Percentiles rank a stretch among this genome's conserved stretches.
phyloP scores from a whole-genome alignment of 306 rosid genomes.

The Prunus padus region DNA sequence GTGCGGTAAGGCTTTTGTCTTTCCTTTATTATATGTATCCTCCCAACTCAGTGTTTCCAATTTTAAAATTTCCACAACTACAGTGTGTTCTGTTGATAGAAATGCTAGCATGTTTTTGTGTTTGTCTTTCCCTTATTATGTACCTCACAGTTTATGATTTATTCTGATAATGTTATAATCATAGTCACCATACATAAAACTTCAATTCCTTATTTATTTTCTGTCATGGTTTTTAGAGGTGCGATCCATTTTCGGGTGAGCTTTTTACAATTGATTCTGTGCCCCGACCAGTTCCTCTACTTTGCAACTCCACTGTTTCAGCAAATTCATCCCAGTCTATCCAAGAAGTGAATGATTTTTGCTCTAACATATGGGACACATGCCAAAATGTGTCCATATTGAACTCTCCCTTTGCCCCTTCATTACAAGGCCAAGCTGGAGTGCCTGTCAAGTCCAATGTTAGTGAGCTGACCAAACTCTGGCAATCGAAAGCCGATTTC shows the following conservation, averaged over 20 bases:
- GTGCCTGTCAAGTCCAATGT: constrained; percentile 39
- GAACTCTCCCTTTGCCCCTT: constrained; percentile 85
- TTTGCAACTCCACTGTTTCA: constrained; percentile 71
- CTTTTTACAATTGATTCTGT: constrained; percentile 53
- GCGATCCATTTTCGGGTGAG: constrained; percentile 87
- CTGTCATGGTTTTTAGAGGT: constrained; percentile 46
- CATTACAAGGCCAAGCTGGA: constrained; percentile 61
- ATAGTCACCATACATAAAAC: not conserved
- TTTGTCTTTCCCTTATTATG: not conserved
- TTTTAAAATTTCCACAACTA: not conserved
- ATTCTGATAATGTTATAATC: not conserved
- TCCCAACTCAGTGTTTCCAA: not conserved
- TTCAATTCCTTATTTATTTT: constrained; percentile 17
- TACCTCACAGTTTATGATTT: no score
- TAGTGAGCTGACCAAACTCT: constrained; percentile 56
- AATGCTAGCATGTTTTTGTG: not conserved
- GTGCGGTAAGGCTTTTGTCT: constrained; percentile 60
- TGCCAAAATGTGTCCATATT: constrained; percentile 67
- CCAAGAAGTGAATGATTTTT: constrained; percentile 46
- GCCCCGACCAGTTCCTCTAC: constrained; percentile 67
- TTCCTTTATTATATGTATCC: not conserved
- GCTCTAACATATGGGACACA: constrained; percentile 77
- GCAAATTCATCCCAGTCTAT: constrained; percentile 66
- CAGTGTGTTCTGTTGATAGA: not conserved
- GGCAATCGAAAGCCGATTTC: constrained; percentile 80